Evolutionary conservation across 2,329 filamentous ascomycete genomes (phyloP).

Genomic region (Sporothrix pseudoabietina): DNA sequence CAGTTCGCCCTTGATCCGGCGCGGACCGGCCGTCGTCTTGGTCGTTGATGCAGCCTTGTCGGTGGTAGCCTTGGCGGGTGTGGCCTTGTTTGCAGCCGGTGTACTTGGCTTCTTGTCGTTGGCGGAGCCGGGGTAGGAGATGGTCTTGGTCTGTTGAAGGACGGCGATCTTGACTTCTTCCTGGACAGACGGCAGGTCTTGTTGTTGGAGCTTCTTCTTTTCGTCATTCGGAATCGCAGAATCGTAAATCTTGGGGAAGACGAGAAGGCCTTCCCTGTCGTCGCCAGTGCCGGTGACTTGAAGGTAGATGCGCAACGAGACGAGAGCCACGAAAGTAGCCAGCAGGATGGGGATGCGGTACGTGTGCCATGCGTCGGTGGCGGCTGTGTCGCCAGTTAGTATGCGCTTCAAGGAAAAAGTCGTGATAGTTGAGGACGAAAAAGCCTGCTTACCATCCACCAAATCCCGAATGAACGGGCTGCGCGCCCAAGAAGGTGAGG

Average conservation of each 20-base stretch:
- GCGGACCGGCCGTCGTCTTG: conserved; percentile 45
- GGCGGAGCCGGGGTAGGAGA: background rate
- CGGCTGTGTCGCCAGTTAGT: conserved; percentile 33
- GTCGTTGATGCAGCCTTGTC: conserved; percentile 2
- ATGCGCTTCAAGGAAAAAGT: background rate
- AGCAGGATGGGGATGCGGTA: conserved; percentile 51
- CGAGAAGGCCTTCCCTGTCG: conserved; percentile 42
- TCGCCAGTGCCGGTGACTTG: conserved; percentile 40
- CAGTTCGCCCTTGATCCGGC: conserved; percentile 49
- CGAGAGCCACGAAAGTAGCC: conserved; percentile 44
- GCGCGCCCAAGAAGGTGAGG: conserved; percentile 21
- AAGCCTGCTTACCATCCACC: conserved; percentile 1
- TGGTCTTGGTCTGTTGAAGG: conserved; percentile 15
- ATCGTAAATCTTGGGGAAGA: conserved; percentile 44
- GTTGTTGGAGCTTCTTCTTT: conserved; percentile 26
- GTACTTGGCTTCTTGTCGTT: background rate
- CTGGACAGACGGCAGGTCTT: conserved; percentile 4
- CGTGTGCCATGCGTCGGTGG: conserved; percentile 50
- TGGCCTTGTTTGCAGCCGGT: background rate
- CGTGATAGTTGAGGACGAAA: background rate
- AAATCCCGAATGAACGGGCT: conserved; percentile 24
- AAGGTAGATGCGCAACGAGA: conserved; percentile 48
- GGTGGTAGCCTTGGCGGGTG: background rate
- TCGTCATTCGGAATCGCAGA: conserved; percentile 18
- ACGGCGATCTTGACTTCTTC: background rate